phyloP scores from a whole-genome alignment of 192 early-diverging fungal species.

The Gamsiella multidivaricata region DNA sequence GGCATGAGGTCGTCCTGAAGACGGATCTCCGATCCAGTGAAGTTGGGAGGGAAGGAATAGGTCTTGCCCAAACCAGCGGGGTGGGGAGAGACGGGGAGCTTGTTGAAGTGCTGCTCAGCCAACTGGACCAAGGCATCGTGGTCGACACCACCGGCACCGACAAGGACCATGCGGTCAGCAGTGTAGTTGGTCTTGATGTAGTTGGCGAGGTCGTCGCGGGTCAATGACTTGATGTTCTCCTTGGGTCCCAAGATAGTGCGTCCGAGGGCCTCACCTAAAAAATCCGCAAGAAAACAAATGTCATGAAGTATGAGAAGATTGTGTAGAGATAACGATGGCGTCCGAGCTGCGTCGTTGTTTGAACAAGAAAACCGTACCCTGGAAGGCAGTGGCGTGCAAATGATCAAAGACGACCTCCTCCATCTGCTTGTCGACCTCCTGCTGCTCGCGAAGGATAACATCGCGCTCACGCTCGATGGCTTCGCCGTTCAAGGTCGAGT shows the following conservation, averaged over 20 bases:
- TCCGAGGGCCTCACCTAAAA: slow-evolving; percentile 61
- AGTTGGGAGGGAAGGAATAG: slow-evolving; percentile 72
- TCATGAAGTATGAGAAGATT: slow-evolving; percentile 53
- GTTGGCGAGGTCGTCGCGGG: slow-evolving; percentile 84
- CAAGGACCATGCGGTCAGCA: slow-evolving; percentile 96
- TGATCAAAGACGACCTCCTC: slow-evolving; percentile 99
- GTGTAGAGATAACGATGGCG: slow-evolving; percentile 93
- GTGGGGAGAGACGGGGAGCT: slow-evolving; percentile 69
- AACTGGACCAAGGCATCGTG: slow-evolving; percentile 94
- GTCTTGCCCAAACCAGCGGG: slow-evolving; percentile 89
- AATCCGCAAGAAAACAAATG: neutral
- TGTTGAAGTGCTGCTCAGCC: slow-evolving; percentile 93
- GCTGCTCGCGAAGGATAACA: slow-evolving; percentile 95
- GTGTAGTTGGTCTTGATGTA: slow-evolving; percentile 97
- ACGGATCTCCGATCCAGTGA: slow-evolving; percentile 91
- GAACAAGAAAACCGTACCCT: slow-evolving; percentile 53
- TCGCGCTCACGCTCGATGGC: slow-evolving; percentile 98
- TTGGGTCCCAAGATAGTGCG: slow-evolving; percentile 94
- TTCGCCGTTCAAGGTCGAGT: slow-evolving; percentile 81
- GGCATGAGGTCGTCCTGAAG: slow-evolving; percentile 89
- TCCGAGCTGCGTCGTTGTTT: slow-evolving; percentile 93
- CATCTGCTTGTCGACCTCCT: slow-evolving; percentile 91
- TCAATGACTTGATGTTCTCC: slow-evolving; percentile 93
- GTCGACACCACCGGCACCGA: slow-evolving; percentile 91
- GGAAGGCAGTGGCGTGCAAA: slow-evolving; percentile 95